Evolutionary conservation across 2,329 filamentous ascomycete species (phyloP).

Genomic region (Diplodia sapinea): DNA sequence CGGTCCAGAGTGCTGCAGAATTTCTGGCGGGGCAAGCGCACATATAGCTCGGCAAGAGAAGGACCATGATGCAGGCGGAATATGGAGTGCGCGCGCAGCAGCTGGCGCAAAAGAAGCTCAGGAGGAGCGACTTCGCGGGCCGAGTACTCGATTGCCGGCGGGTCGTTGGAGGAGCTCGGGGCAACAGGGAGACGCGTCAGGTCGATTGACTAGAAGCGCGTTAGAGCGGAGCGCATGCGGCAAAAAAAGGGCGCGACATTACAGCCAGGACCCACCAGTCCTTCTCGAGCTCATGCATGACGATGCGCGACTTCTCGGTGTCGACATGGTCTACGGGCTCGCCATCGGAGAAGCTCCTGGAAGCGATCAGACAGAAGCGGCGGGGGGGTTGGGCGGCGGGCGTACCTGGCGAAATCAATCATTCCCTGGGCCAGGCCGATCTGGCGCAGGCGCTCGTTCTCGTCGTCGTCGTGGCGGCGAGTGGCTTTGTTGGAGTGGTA

Average conservation of each 20-base stretch:
- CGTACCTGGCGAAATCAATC: conserved; percentile 80
- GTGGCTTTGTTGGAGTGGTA: conserved; percentile 69
- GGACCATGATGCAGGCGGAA: conserved; percentile 88
- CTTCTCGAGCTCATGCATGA: conserved; percentile 84
- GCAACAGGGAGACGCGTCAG: conserved; percentile 72
- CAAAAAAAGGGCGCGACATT: conserved; percentile 47
- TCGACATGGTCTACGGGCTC: conserved; percentile 83
- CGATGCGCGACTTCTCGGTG: conserved; percentile 83
- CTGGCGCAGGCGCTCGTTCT: conserved; percentile 86
- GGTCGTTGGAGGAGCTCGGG: conserved; percentile 35
- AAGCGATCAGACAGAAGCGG: conserved; percentile 32
- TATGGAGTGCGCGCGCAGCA: conserved; percentile 79
- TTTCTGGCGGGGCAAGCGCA: conserved; percentile 66
- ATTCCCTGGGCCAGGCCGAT: conserved; percentile 97
- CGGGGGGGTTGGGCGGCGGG: conserved; percentile 27
- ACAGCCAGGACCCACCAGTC: conserved; percentile 97
- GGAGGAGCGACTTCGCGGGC: conserved; percentile 87
- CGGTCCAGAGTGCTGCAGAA: conserved; percentile 76
- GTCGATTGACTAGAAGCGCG: conserved; percentile 69
- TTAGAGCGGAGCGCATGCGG: conserved; percentile 23
- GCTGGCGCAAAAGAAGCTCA: conserved; percentile 76
- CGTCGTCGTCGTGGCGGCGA: conserved; percentile 55
- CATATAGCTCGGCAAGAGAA: conserved; percentile 73
- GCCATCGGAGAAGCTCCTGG: conserved; percentile 78
- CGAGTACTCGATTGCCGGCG: conserved; percentile 74